A percentile compares a stretch with the other conserved stretches of the same genome.
These are phyloP conservation scores for Anethum foeniculum DNA, from an alignment of 140 eudicot genomes.

Conservation along the genomic window DNA sequence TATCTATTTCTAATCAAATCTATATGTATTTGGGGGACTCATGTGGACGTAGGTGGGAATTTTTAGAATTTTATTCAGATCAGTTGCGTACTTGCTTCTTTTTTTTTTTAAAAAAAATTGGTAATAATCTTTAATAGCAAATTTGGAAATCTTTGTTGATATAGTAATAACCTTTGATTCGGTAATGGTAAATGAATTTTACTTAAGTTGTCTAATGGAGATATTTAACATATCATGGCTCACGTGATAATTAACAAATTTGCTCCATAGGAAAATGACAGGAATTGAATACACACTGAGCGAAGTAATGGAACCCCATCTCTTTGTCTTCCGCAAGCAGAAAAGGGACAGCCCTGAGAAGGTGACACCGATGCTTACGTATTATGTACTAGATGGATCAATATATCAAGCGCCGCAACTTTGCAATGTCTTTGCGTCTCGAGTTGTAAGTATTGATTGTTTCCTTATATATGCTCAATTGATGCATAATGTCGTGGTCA, in stretches of 20 bases:
- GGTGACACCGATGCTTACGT: conserved; percentile 77
- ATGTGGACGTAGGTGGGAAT: not conserved
- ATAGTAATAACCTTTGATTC: not conserved
- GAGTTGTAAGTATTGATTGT: conserved; percentile 54
- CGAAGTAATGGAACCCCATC: conserved; percentile 79
- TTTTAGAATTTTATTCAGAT: not conserved
- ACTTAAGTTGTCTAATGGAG: not conserved
- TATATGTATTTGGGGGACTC: not conserved
- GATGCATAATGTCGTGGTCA: not conserved
- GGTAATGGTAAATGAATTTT: not conserved
- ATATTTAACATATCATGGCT: not conserved
- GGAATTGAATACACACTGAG: conserved; percentile 61
- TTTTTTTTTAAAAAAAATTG: not conserved
- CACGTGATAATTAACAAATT: conserved; percentile 7
- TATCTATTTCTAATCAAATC: not conserved
- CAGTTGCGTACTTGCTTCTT: not conserved
- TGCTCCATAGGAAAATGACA: conserved; percentile 60
- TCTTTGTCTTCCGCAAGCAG: conserved; percentile 77
- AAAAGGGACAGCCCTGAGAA: conserved; percentile 90
- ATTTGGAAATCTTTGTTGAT: not conserved
- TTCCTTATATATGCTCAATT: conserved; percentile 4
- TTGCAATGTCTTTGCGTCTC: conserved; percentile 80
- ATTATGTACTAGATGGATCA: conserved; percentile 83
- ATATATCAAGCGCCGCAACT: conserved; percentile 96
- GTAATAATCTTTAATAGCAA: not conserved